Percentiles rank a stretch among this genome's conserved stretches.
Evolutionary conservation across 108 stramenopile genomes (phyloP).

Genomic region (Epithemia pelagica): DNA sequence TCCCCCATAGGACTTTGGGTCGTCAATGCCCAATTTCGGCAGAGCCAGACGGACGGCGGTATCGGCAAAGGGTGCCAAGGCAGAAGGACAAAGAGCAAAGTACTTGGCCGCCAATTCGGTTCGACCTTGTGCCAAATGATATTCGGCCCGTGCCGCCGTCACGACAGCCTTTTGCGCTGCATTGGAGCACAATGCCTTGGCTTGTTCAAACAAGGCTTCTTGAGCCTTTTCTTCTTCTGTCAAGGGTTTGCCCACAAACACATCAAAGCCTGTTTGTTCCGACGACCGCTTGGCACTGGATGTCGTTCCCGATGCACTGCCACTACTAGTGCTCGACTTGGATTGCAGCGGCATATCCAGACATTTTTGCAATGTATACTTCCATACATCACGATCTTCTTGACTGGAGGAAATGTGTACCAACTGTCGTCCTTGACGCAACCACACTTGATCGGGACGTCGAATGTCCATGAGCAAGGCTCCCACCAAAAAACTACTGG

Average conservation of each 20-base stretch:
- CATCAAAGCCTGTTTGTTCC: neutral
- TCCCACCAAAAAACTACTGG: slow-evolving; percentile 34
- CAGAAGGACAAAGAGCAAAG: slow-evolving; percentile 69
- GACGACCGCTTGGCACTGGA: neutral
- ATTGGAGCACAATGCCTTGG: slow-evolving; percentile 70
- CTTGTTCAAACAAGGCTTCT: slow-evolving; percentile 75
- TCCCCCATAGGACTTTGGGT: slow-evolving; percentile 38
- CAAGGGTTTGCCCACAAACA: slow-evolving; percentile 5
- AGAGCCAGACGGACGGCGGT: slow-evolving; percentile 65
- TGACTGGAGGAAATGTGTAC: slow-evolving; percentile 80
- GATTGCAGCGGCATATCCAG: slow-evolving; percentile 30
- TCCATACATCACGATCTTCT: slow-evolving; percentile 86
- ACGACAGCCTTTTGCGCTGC: slow-evolving; percentile 79
- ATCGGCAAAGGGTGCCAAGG: slow-evolving; percentile 73
- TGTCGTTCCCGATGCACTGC: neutral
- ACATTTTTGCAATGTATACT: slow-evolving; percentile 60
- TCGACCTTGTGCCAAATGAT: slow-evolving; percentile 67
- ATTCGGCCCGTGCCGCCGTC: slow-evolving; percentile 70
- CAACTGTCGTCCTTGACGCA: slow-evolving; percentile 59
- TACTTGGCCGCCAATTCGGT: slow-evolving; percentile 73
- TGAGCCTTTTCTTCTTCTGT: slow-evolving; percentile 63
- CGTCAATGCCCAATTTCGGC: slow-evolving; percentile 62
- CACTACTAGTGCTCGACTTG: neutral
- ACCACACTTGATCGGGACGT: slow-evolving; percentile 87
- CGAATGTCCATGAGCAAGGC: slow-evolving; percentile 80